A percentile compares a stretch with the other conserved stretches of the same genome.
Conservation (phyloP, 2,329 filamentous ascomycete species). For the Xylariaceae sp. region DNA sequence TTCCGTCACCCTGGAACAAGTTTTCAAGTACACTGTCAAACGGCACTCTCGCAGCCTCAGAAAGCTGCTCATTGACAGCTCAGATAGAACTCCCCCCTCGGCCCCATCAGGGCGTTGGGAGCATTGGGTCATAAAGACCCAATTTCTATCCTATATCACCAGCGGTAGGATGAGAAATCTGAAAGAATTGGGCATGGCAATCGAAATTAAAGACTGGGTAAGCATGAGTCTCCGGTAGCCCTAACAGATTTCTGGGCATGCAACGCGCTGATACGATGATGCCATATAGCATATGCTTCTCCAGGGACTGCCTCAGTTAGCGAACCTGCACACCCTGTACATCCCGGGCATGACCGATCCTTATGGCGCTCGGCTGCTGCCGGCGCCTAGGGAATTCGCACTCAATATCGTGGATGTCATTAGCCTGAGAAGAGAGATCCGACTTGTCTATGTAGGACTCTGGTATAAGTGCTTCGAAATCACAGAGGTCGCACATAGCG, state of each 20-base stretch:
- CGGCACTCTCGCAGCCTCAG: slow-evolving; percentile 67
- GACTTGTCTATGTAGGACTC: slow-evolving; percentile 73
- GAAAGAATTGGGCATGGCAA: slow-evolving; percentile 65
- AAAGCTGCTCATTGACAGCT: slow-evolving; percentile 71
- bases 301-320: slow-evolving; percentile 66
- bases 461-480: slow-evolving; percentile 79
- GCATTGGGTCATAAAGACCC: slow-evolving; percentile 66
- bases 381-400: slow-evolving; percentile 60
- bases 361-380: not conserved
- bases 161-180: slow-evolving; percentile 71
- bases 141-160: slow-evolving; percentile 68
- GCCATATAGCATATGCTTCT: slow-evolving; percentile 67
- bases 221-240: slow-evolving; percentile 33
- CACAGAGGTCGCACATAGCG: slow-evolving; percentile 51
- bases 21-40: slow-evolving; percentile 66
- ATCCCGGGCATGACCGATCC: slow-evolving; percentile 61
- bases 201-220: slow-evolving; percentile 78
- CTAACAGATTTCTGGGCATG: not conserved
- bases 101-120: slow-evolving; percentile 48
- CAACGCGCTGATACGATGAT: slow-evolving; percentile 7
- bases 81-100: slow-evolving; percentile 46
- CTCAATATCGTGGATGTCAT: slow-evolving; percentile 76
- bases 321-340: slow-evolving; percentile 66
- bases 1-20: slow-evolving; percentile 61
- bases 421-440: slow-evolving; percentile 68